phyloP scores from a whole-genome alignment of 257 asterid genomes.

The Nicotiana otophora region DNA sequence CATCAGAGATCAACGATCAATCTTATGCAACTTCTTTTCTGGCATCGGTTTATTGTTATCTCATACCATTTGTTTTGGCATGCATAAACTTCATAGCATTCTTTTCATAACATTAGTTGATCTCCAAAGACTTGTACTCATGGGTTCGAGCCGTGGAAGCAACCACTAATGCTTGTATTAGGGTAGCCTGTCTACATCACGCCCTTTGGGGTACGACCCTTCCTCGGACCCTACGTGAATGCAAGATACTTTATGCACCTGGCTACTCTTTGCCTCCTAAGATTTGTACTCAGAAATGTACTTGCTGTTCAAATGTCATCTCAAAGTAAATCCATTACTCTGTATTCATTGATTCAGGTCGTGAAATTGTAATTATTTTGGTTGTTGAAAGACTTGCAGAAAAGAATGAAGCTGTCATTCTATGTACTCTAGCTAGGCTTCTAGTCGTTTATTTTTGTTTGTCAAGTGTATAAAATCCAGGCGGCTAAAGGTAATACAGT shows the following conservation, averaged over 20 bases:
- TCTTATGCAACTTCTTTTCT: neutral
- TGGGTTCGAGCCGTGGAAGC: too few species aligned
- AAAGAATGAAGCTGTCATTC: neutral
- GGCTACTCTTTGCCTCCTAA: too few species aligned
- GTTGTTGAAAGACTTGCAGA: neutral
- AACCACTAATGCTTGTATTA: too few species aligned
- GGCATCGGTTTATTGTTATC: neutral
- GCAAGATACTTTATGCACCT: too few species aligned
- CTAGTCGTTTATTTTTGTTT: too few species aligned
- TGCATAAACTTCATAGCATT: neutral
- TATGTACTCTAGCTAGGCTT: too few species aligned
- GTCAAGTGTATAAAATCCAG: too few species aligned
- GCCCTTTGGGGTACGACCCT: too few species aligned
- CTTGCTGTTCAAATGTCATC: neutral
- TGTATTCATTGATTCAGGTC: neutral
- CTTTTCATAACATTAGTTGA: neutral
- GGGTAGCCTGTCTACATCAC: too few species aligned
- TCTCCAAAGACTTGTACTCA: neutral
- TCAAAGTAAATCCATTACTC: neutral
- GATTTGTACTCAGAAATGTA: neutral
- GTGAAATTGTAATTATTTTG: neutral
- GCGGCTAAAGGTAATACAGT: too few species aligned
- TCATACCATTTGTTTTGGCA: neutral
- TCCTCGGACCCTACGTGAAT: too few species aligned
- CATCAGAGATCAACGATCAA: constrained; percentile 56